A percentile compares a stretch with the other conserved stretches of the same genome.
These are phyloP conservation scores for Durio zibethinus DNA, from an alignment of 345 rosid species.

Conservation along the genomic window DNA sequence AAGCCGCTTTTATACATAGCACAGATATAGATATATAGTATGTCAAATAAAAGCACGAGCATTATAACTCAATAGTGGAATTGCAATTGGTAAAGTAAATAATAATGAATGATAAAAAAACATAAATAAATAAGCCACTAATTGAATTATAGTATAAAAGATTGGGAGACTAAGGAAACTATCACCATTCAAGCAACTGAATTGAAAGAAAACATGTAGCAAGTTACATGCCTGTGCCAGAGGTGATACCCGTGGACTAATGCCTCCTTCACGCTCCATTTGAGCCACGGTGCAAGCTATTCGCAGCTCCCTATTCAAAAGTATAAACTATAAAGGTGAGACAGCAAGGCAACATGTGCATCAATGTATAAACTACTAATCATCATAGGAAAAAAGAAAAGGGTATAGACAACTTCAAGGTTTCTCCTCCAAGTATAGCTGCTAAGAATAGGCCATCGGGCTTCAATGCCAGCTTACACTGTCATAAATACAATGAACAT, in stretches of 20 bases:
- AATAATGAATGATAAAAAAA: not conserved
- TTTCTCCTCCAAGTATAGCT: constrained; percentile 99
- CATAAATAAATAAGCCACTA: not conserved
- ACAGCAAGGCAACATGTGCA: constrained; percentile 3
- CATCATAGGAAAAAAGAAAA: constrained; percentile 6
- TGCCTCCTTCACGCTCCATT: constrained; percentile 99
- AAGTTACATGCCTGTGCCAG: constrained; percentile 72
- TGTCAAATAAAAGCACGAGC: not conserved
- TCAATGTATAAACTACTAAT: not conserved
- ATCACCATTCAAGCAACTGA: not conserved
- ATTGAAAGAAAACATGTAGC: not conserved
- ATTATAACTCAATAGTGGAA: not conserved
- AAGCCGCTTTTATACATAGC: not conserved
- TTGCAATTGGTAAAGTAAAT: not conserved
- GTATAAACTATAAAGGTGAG: constrained; percentile 2
- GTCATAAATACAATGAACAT: constrained; percentile 35
- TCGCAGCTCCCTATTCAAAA: constrained; percentile 68
- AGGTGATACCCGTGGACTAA: constrained; percentile 92
- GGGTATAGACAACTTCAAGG: constrained; percentile 61
- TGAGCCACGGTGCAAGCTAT: constrained; percentile 98
- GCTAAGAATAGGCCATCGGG: constrained; percentile 98
- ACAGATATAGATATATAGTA: not conserved
- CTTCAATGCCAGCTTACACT: constrained; percentile 92
- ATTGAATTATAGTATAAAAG: not conserved
- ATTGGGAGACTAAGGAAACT: not conserved